Percentiles rank a stretch among this genome's conserved stretches.
These are phyloP conservation scores for Leishmania tarentolae DNA, from an alignment of 208 protist genomes.

Conservation along the genomic window DNA sequence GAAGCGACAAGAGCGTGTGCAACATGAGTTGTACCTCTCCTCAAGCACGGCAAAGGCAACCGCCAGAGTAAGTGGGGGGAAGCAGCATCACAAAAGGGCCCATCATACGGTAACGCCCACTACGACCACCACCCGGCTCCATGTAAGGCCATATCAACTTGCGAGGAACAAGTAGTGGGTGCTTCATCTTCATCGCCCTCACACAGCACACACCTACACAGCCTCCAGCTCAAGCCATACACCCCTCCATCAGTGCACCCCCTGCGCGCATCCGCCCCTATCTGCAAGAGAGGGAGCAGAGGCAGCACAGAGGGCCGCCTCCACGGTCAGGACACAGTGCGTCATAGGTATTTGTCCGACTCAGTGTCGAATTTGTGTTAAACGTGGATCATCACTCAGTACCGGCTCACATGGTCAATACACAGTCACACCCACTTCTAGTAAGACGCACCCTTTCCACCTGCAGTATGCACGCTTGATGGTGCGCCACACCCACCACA, in stretches of 20 bases:
- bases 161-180: neutral
- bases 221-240: too few species aligned
- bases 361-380: conserved; percentile 49
- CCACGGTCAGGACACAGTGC: conserved; percentile 36
- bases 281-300: neutral
- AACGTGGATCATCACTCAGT: conserved; percentile 34
- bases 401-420: neutral
- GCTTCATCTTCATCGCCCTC: too few species aligned
- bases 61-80: neutral
- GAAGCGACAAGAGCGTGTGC: conserved; percentile 41
- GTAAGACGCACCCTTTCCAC: neutral
- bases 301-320: conserved; percentile 13
- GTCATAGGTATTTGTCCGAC: conserved; percentile 35
- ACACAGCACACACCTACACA: too few species aligned
- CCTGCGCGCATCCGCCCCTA: neutral
- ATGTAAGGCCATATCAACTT: neutral
- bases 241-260: neutral
- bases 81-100: neutral
- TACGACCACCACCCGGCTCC: neutral
- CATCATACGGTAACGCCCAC: neutral
- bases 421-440: neutral
- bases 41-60: neutral
- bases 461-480: neutral
- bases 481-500: neutral
- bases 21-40: neutral